phyloP scores from a whole-genome alignment of 2,329 filamentous ascomycete genomes.

The Colletotrichum scovillei region DNA sequence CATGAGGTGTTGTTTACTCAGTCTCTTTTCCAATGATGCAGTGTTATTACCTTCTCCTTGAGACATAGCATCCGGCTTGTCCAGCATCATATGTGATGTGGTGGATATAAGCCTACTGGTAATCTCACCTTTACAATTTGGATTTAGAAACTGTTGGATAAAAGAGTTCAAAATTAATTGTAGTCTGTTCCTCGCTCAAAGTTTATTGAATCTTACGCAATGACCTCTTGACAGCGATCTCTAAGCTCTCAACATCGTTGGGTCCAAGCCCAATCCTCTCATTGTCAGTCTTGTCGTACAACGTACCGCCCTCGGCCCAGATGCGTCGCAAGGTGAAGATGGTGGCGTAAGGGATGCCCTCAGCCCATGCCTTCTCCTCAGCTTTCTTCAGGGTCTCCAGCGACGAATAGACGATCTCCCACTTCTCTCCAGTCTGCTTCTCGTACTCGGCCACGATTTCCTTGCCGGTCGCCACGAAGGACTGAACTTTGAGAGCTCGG shows the following conservation, averaged over 20 bases:
- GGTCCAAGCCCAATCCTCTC: conserved; percentile 61
- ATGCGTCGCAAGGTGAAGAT: conserved; percentile 73
- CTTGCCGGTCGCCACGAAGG: conserved; percentile 74
- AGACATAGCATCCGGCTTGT: neutral
- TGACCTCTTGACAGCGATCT: conserved; percentile 38
- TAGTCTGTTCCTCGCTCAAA: neutral
- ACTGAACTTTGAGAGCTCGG: conserved; percentile 74
- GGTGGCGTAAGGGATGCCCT: conserved; percentile 62
- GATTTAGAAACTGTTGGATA: neutral
- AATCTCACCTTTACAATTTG: neutral
- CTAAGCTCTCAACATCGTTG: conserved; percentile 64
- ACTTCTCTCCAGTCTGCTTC: conserved; percentile 69
- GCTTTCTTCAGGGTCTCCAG: conserved; percentile 63
- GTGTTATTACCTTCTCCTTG: too few relatives aligned
- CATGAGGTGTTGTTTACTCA: too few relatives aligned
- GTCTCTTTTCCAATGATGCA: neutral
- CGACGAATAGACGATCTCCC: conserved; percentile 64
- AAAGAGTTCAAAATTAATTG: neutral
- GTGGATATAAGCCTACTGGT: neutral
- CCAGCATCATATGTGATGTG: neutral
- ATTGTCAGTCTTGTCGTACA: conserved; percentile 78
- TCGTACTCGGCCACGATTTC: conserved; percentile 75
- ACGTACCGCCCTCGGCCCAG: conserved; percentile 78
- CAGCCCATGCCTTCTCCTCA: conserved; percentile 70
- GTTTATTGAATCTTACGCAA: conserved; percentile 8